Percentiles rank a stretch among this genome's conserved stretches.
Conservation (phyloP, 345 rosid genomes). For the Sisymbrium altissimum region DNA sequence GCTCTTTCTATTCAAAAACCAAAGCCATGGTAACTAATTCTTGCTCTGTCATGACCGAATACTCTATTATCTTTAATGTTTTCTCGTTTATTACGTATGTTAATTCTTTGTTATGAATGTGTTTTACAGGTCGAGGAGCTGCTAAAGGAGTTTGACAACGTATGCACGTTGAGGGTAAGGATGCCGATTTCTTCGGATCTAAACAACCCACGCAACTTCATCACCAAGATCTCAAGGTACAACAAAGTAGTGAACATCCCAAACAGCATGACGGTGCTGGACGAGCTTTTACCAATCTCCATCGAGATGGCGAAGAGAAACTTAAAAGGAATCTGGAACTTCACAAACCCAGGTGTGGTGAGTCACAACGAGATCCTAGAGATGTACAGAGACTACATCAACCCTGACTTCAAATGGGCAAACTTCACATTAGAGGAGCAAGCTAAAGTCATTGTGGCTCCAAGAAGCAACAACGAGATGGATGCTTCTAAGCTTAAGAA, state of each 20-base stretch:
- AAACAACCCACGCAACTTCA: conserved; percentile 67
- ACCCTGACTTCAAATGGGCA: conserved; percentile 55
- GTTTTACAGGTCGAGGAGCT: conserved; percentile 65
- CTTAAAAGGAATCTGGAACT: conserved; percentile 71
- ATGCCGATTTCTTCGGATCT: conserved; percentile 85
- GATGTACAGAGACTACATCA: conserved; percentile 66
- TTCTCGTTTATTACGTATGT: neutral
- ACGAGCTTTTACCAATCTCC: conserved; percentile 71
- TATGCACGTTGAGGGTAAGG: conserved; percentile 65
- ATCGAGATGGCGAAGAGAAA: conserved; percentile 79
- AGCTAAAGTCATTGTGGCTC: conserved; percentile 70
- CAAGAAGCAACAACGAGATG: conserved; percentile 77
- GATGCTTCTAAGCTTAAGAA: conserved; percentile 65
- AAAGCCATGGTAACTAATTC: conserved; percentile 58
- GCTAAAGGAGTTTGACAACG: conserved; percentile 61
- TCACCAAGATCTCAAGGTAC: conserved; percentile 65
- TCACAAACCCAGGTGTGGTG: conserved; percentile 78
- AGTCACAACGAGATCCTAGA: conserved; percentile 75
- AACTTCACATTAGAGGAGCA: conserved; percentile 71
- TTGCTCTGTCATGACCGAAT: neutral
- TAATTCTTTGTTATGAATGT: neutral
- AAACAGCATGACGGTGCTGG: conserved; percentile 74
- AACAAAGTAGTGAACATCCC: conserved; percentile 80
- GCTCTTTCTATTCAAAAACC: conserved; percentile 82
- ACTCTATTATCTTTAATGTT: neutral